Evolutionary conservation across 306 rosid genomes (phyloP), one percentile per base, ranked within the genome.

Genomic region (Vicia sativa): DNA sequence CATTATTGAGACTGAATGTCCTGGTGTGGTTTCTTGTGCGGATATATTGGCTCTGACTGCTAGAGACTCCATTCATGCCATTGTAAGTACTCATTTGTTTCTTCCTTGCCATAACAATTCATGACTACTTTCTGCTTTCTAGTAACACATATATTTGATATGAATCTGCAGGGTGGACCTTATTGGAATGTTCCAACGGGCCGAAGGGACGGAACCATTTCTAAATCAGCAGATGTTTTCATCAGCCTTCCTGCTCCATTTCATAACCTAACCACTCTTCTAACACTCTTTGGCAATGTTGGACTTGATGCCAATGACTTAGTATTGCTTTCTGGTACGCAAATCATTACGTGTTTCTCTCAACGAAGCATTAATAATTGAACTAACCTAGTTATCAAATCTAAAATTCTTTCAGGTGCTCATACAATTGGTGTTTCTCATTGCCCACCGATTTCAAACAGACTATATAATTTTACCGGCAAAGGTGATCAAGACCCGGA

Each of bases 131-230:
- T 35, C 14, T 16, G 15, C 35, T 10, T n/a, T n/a, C n/a, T 48
- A 5, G 9, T 29, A 16, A 18, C 11, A 35, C 6, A 31, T 12
- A 44, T 57, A 65, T 2, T 9, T 50, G 49, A 31, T 43, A 71
- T 78, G 62, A 65, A 23, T 14, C 54, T 62, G 72, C 73, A 92
- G 98, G 99, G 96, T n/a, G 99, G 99, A 52, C 99, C 99, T 11
- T 79, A 1, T 57, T 93, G 99, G 99, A 81, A 63, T 18, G 99
- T 93, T 70, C 95, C 96, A 42, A 93, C 96, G 0, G 97, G 97
- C 5, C 39, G 99, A 78, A 93, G 97, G 70, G 99, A 93, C 62
- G 92, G 95, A 2, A 16, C 74, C 0, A 78, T 85, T 44, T 83
- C 97, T 29, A 81, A 14, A 5, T 3, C 64, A 6, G 1, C 78